Base-by-base conservation (phyloP, 495 filamentous ascomycete species). In the Aspergillus diversus region DNA sequence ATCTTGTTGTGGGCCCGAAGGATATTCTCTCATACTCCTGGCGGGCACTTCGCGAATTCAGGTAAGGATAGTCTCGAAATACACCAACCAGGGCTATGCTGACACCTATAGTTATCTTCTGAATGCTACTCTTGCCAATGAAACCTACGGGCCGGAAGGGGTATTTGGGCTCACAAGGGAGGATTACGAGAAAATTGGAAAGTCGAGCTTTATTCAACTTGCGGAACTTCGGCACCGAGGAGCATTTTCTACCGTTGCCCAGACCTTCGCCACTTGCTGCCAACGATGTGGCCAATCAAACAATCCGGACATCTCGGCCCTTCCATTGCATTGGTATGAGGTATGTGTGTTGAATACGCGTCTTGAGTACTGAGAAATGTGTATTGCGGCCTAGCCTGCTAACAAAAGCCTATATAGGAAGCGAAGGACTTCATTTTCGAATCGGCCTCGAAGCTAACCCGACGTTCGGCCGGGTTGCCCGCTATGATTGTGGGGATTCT, bases 21-120 rank as follows among this genome's bases (percentile, higher is more conserved):
- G 91, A 94, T 69, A 80, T 93, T 35, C 78, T 98, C 50, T 97
- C 92, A 34, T 99, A 97, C 69, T 94, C 90, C 48, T 99, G 96
- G 85, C 85, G 95, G 67, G 92, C 91, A 0, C 79, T 97, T 21
- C 93, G 96, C 57, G 95, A 98, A 71, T 91, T 93, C 21, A 97
- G 90, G 90, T 93, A 77, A 42, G 74, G 55, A 31, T 17, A 12
- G 27, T 54, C 17, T 7, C 48, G 15, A 13, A 33, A 50, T 21
- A 31, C 7, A 39, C 7, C 33, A n/a, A 35, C 16, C 1, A 4
- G 33, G 50, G 27, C n/a, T 13, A 58, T 62, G 50, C 69, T 73
- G 46, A 62, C 46, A 84, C 82, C 63, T n/a, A 77, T 84, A 76
- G 79, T 89, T 35, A 80, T 86, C 68, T 88, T 33, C 74, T 80